phyloP scores from a whole-genome alignment of 2,329 filamentous ascomycete genomes.

The Cladophialophora exuberans region DNA sequence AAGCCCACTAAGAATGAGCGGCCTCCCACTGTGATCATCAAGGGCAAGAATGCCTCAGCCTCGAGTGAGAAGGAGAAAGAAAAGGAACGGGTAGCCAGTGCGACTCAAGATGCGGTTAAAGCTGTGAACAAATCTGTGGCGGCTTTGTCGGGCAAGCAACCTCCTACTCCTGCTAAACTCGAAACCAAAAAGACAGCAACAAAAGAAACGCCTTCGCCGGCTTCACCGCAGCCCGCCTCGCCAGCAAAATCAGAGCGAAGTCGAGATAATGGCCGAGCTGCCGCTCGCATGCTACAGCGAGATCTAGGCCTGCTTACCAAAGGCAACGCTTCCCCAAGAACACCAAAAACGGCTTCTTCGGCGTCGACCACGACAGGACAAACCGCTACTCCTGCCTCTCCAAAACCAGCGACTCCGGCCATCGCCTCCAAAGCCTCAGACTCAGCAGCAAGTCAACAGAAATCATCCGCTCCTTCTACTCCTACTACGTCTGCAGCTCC shows the following conservation, averaged over 20 bases:
- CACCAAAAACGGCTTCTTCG: constrained; percentile 10
- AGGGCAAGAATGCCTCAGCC: constrained; percentile 28
- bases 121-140: constrained; percentile 55
- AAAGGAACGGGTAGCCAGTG: constrained; percentile 53
- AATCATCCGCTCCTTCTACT: constrained; percentile 37
- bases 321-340: constrained; percentile 26
- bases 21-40: constrained; percentile 41
- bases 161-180: constrained; percentile 13
- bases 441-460: constrained; percentile 36
- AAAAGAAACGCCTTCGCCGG: constrained; percentile 39
- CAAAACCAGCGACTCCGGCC: constrained; percentile 32
- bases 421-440: constrained; percentile 34
- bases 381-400: constrained; percentile 34
- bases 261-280: constrained; percentile 56
- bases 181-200: constrained; percentile 31
- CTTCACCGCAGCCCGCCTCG: constrained; percentile 32
- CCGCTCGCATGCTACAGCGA: constrained; percentile 63
- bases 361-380: constrained; percentile 24
- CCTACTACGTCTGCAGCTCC: constrained; percentile 22
- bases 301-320: constrained; percentile 57
- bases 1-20: constrained; percentile 51
- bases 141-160: constrained; percentile 37
- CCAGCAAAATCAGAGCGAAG: constrained; percentile 56
- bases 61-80: constrained; percentile 8
- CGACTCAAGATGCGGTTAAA: constrained; percentile 65